Percentiles rank a stretch among this genome's conserved stretches.
Evolutionary conservation across 2,329 filamentous ascomycete species (phyloP).

Genomic region (Ascochyta lentis): DNA sequence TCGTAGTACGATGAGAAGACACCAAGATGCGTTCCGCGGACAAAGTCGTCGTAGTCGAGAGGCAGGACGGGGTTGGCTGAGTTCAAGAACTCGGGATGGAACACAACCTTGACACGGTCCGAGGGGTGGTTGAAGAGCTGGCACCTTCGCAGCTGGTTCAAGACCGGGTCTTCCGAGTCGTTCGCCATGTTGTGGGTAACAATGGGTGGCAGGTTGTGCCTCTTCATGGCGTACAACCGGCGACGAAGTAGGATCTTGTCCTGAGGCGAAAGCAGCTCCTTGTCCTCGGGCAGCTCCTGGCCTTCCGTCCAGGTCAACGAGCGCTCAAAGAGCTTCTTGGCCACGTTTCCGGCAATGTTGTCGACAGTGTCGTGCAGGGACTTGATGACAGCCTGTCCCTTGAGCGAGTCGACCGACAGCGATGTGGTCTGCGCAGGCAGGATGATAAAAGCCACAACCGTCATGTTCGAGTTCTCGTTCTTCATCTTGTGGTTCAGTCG

Average conservation of each 20-base stretch:
- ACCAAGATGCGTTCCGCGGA: constrained; percentile 93
- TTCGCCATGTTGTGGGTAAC: constrained; percentile 99
- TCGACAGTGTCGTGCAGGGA: constrained; percentile 91
- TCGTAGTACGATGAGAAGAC: constrained; percentile 99
- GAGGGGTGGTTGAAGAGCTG: constrained; percentile 96
- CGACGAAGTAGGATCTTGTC: constrained; percentile 92
- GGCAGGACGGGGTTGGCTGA: constrained; percentile 94
- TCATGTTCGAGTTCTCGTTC: constrained; percentile 82
- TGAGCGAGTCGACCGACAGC: constrained; percentile 91
- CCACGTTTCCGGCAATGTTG: constrained; percentile 90
- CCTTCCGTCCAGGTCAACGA: constrained; percentile 96
- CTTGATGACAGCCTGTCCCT: constrained; percentile 97
- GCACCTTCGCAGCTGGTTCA: constrained; percentile 94
- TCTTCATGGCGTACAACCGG: constrained; percentile 95
- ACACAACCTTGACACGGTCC: constrained; percentile 96
- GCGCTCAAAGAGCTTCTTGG: constrained; percentile 91
- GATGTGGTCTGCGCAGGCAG: constrained; percentile 98
- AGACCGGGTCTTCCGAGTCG: constrained; percentile 87
- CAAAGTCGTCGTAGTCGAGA: constrained; percentile 97
- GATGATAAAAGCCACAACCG: constrained; percentile 96
- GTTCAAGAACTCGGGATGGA: constrained; percentile 97
- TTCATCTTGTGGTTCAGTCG: constrained; percentile 95
- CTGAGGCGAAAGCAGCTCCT: constrained; percentile 89
- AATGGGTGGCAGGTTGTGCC: constrained; percentile 86
- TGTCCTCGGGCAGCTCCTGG: constrained; percentile 91